These are phyloP conservation scores for Ceratocystis alfenasii DNA, from an alignment of 2,329 filamentous ascomycete species.

Conservation along the genomic window DNA sequence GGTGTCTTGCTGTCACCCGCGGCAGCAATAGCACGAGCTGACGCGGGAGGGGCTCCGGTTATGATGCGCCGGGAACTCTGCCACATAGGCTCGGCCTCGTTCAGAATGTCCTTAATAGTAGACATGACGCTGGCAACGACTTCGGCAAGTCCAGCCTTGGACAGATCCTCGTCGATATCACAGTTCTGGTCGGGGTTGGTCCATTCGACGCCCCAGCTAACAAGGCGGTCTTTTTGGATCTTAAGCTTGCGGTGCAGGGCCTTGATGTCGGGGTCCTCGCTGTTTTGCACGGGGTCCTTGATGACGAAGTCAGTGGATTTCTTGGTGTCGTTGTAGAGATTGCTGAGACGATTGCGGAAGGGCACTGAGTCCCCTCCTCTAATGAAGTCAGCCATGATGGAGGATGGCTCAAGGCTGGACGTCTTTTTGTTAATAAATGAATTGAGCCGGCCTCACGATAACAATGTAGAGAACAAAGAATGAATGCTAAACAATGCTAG, in stretches of 20 bases:
- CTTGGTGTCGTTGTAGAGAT: conserved; percentile 72
- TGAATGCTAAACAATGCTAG: neutral
- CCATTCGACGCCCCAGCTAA: conserved; percentile 74
- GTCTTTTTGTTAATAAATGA: neutral
- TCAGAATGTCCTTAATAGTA: conserved; percentile 68
- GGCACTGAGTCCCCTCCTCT: conserved; percentile 15
- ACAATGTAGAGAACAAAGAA: neutral
- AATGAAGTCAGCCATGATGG: conserved; percentile 17
- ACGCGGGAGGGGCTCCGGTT: neutral
- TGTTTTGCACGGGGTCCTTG: conserved; percentile 49
- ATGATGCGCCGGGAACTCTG: conserved; percentile 37
- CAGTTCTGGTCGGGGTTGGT: conserved; percentile 55
- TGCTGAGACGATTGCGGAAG: conserved; percentile 37
- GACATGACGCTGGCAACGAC: conserved; percentile 67
- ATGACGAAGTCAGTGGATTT: conserved; percentile 62
- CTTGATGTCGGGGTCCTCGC: conserved; percentile 57
- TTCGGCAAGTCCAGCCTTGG: conserved; percentile 62
- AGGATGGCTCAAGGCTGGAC: neutral
- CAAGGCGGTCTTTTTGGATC: conserved; percentile 67
- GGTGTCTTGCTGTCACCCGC: conserved; percentile 43
- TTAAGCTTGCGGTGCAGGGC: conserved; percentile 62
- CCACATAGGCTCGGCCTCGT: conserved; percentile 64
- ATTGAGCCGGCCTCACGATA: neutral
- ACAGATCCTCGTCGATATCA: conserved; percentile 59
- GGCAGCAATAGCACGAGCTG: conserved; percentile 24